Conservation (phyloP, 169 alveolate genomes). For the Plasmodium falciparum region DNA sequence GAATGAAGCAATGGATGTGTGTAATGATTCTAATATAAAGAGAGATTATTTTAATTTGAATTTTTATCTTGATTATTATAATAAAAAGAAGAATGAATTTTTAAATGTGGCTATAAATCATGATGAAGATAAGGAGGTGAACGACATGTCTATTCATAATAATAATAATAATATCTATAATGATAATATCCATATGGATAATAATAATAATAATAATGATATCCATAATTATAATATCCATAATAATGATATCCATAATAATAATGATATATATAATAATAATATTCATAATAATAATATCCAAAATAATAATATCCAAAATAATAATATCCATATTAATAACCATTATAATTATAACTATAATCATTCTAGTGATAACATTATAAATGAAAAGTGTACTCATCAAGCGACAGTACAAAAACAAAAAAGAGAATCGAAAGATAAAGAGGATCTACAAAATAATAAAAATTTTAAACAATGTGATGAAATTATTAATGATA, state of each 20-base stretch:
- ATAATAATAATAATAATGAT: background rate
- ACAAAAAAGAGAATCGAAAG: no score
- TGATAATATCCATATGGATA: background rate
- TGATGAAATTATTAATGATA: no score
- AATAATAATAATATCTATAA: background rate
- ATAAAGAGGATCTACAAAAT: no score
- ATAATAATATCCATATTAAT: background rate
- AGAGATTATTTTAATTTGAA: conserved; percentile 30
- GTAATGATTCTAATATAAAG: conserved; percentile 8
- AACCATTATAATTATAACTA: no score
- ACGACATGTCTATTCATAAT: background rate
- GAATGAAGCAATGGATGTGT: conserved; percentile 7
- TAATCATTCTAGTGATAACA: no score
- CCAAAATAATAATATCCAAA: background rate
- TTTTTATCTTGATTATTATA: conserved; percentile 21
- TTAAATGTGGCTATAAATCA: background rate
- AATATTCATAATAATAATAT: background rate
- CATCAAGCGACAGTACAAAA: no score
- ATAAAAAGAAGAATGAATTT: conserved; percentile 16
- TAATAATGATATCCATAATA: background rate
- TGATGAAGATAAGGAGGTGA: background rate
- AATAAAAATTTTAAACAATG: no score
- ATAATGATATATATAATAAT: background rate
- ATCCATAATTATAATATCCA: background rate
- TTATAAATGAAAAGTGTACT: no score